A percentile compares a stretch with the other conserved stretches of the same genome.
These are phyloP conservation scores for Xylaria sp. DNA, from an alignment of 2,329 filamentous ascomycete species.

Conservation along the genomic window DNA sequence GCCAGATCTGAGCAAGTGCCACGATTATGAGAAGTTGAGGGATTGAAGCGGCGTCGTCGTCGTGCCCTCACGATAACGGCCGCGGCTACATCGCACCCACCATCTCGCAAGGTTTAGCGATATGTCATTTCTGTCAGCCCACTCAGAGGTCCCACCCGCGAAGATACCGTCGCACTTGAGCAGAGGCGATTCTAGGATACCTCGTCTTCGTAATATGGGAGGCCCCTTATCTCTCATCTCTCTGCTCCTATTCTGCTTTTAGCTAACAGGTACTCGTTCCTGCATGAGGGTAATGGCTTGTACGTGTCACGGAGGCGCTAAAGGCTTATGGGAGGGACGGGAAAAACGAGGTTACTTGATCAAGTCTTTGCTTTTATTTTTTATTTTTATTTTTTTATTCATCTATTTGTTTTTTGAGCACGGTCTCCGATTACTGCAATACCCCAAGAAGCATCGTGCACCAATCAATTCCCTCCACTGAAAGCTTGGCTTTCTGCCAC, in stretches of 20 bases:
- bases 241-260: constrained; percentile 28
- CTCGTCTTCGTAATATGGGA: constrained; percentile 15
- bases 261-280: constrained; percentile 32
- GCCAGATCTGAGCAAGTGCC: constrained; percentile 6
- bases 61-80: constrained; percentile 21
- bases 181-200: constrained; percentile 13
- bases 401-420: not conserved
- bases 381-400: constrained; percentile 2
- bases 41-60: constrained; percentile 14
- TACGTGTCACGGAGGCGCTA: constrained; percentile 20
- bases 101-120: constrained; percentile 9
- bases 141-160: constrained; percentile 17
- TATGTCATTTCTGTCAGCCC: constrained; percentile 22
- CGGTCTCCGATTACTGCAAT: constrained; percentile 11
- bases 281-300: constrained; percentile 34
- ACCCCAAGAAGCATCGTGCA: constrained; percentile 16
- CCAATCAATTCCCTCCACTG: constrained; percentile 17
- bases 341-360: no score
- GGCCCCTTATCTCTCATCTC: constrained; percentile 7
- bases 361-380: constrained; percentile 4
- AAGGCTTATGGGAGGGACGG: constrained; percentile 2
- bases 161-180: constrained; percentile 23
- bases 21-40: constrained; percentile 14
- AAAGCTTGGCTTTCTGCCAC: constrained; percentile 21
- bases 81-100: constrained; percentile 1